Percentiles rank a stretch among this genome's conserved stretches.
Evolutionary conservation across 2,329 filamentous ascomycete species (phyloP).

Genomic region (Scytalidium lignicola): DNA sequence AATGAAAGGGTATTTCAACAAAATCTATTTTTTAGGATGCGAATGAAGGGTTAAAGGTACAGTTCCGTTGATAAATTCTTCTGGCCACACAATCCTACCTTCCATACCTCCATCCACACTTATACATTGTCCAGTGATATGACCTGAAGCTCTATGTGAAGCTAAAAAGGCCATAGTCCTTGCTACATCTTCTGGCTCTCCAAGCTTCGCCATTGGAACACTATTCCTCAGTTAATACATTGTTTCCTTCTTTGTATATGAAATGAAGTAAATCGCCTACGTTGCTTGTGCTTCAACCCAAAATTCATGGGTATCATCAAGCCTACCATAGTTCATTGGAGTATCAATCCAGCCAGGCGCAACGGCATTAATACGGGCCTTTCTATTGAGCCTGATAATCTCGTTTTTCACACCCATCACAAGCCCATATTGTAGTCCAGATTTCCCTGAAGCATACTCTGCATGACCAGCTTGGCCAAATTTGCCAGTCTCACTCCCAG

Average conservation of each 20-base stretch:
- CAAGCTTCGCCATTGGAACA: slow-evolving; percentile 61
- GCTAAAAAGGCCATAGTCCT: slow-evolving; percentile 72
- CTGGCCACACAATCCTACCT: slow-evolving; percentile 37
- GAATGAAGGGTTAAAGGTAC: background rate
- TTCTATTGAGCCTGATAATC: slow-evolving; percentile 44
- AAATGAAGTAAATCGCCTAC: too few relatives aligned
- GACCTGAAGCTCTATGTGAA: slow-evolving; percentile 55
- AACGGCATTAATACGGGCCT: slow-evolving; percentile 67
- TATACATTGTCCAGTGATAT: slow-evolving; percentile 49
- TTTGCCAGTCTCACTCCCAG: slow-evolving; percentile 43
- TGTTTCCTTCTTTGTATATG: too few relatives aligned
- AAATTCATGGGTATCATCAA: slow-evolving; percentile 44
- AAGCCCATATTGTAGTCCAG: slow-evolving; percentile 47
- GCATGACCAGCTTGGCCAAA: slow-evolving; percentile 25
- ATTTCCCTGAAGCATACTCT: slow-evolving; percentile 46
- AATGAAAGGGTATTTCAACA: slow-evolving; percentile 2
- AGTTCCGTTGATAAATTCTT: slow-evolving; percentile 21
- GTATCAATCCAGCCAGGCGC: slow-evolving; percentile 80
- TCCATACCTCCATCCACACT: slow-evolving; percentile 48
- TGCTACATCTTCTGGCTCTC: slow-evolving; percentile 64
- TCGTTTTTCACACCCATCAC: slow-evolving; percentile 49
- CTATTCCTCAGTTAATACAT: too few relatives aligned
- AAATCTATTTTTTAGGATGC: background rate
- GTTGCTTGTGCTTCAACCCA: slow-evolving; percentile 46
- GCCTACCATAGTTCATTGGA: slow-evolving; percentile 44